Evolutionary conservation across 148 eudicot genomes (phyloP).

Genomic region (Beta vulgaris): DNA sequence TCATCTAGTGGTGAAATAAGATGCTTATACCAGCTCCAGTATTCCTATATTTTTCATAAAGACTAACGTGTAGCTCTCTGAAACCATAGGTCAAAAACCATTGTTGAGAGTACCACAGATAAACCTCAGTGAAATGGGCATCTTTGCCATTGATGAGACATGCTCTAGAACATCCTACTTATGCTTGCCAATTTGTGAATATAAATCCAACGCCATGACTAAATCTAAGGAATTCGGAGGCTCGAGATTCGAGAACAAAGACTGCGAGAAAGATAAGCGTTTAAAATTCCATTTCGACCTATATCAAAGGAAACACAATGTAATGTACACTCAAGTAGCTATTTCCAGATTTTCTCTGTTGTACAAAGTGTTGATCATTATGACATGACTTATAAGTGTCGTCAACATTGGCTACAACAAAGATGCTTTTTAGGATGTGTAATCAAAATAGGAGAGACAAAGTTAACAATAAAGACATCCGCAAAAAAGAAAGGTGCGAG

Average conservation of each 20-base stretch:
- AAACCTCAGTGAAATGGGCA: background rate
- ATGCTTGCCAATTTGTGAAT: background rate
- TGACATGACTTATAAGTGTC: background rate
- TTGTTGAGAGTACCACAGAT: background rate
- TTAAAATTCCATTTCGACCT: background rate
- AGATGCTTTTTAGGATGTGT: background rate
- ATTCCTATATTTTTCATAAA: background rate
- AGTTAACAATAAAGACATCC: background rate
- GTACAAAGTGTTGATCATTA: background rate
- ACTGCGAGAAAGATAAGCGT: background rate
- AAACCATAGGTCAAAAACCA: background rate
- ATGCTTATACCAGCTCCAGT: background rate
- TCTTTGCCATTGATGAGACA: background rate
- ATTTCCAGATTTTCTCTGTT: background rate
- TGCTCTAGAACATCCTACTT: background rate
- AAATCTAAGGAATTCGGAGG: too few species aligned
- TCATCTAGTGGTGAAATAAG: background rate
- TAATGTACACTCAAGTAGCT: background rate
- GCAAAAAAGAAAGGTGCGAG: background rate
- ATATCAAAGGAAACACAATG: background rate
- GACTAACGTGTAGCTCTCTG: background rate
- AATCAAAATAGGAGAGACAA: background rate
- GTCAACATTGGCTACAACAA: background rate
- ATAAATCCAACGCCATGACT: background rate
- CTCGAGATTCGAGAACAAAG: too few species aligned